Conservation (phyloP, 139 green algal species). For the Zygnema cylindricum region DNA sequence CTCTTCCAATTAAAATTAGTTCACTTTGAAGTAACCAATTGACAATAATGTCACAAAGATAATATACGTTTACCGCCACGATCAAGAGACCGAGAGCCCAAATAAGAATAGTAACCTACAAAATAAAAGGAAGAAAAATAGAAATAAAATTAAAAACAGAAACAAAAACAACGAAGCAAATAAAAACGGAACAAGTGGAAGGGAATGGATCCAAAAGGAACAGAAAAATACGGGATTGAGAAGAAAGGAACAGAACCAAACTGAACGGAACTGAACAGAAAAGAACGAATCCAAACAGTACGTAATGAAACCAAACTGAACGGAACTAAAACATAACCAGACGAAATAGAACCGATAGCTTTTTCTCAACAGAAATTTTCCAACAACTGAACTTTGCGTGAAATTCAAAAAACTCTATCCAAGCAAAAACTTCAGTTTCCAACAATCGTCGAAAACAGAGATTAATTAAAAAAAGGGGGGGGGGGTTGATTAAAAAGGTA, state of each 20-base stretch:
- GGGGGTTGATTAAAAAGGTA: no score
- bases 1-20: neutral
- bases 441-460: no score
- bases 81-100: slow-evolving; percentile 45
- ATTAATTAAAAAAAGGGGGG: no score
- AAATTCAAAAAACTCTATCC: no score
- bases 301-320: neutral
- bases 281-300: neutral
- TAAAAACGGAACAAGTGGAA: neutral
- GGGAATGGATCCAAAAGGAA: neutral
- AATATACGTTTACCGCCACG: slow-evolving; percentile 49
- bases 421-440: no score
- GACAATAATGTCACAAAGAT: slow-evolving; percentile 20
- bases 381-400: no score
- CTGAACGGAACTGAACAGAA: neutral
- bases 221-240: neutral
- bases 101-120: slow-evolving; percentile 27
- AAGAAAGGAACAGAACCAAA: neutral
- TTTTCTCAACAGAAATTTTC: no score
- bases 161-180: neutral
- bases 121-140: no score
- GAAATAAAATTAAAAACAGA: neutral
- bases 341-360: no score
- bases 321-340: no score
- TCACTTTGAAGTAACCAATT: slow-evolving; percentile 13